Evolutionary conservation across 1,139 yeast species (phyloP).

Genomic region (Lipomyces yarrowii): DNA sequence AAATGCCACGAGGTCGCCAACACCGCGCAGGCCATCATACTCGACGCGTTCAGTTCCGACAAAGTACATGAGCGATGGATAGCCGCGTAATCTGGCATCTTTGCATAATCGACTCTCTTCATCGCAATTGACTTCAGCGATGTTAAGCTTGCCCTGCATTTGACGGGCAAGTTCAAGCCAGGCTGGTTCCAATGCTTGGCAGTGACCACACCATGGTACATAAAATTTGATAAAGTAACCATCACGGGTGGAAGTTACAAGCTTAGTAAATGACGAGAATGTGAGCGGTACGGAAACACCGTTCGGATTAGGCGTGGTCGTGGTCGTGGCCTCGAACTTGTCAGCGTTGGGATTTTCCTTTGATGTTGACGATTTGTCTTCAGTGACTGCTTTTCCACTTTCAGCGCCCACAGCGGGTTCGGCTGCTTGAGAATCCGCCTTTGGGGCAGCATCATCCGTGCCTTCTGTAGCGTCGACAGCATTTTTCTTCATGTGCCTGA

Average conservation of each 20-base stretch:
- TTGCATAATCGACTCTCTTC: constrained; percentile 41
- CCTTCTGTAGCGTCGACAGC: constrained; percentile 1
- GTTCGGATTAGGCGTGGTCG: constrained; percentile 31
- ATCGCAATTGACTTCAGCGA: constrained; percentile 49
- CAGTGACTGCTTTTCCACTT: neutral
- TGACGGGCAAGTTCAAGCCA: constrained; percentile 45
- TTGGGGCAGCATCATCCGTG: neutral
- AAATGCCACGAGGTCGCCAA: constrained; percentile 42
- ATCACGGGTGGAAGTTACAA: constrained; percentile 36
- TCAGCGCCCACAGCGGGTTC: neutral
- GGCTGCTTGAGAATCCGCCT: neutral
- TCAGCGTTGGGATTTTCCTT: neutral
- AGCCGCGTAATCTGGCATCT: constrained; percentile 38
- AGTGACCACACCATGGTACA: constrained; percentile 47
- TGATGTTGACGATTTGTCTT: neutral
- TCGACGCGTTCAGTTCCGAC: constrained; percentile 40
- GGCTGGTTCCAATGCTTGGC: constrained; percentile 43
- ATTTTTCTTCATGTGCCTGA: constrained; percentile 8
- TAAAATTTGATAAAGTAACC: constrained; percentile 49
- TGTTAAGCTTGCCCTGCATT: constrained; percentile 42
- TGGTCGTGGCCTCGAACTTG: constrained; percentile 11
- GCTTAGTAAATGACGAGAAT: constrained; percentile 30
- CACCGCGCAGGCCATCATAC: constrained; percentile 43
- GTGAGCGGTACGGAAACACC: constrained; percentile 35
- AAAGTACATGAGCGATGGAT: constrained; percentile 43